Conservation (phyloP, 129 eudicot genomes). For the Sambucus nigra region DNA sequence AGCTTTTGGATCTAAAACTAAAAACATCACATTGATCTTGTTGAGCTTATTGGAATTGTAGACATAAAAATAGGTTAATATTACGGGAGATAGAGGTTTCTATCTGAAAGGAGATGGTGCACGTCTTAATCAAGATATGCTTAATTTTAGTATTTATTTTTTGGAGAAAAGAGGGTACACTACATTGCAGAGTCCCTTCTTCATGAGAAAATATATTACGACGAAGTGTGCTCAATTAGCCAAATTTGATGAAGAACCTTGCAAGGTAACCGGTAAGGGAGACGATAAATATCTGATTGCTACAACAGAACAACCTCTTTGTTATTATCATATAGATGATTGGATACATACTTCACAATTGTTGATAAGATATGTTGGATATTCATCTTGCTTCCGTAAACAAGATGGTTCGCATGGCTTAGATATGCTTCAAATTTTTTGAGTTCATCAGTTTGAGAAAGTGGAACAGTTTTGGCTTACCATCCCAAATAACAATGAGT, state of each 20-base stretch:
- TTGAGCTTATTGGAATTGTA: constrained; percentile 83
- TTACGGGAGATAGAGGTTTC: too few species aligned
- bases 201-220: constrained; percentile 69
- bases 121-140: constrained; percentile 61
- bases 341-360: constrained; percentile 43
- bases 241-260: constrained; percentile 74
- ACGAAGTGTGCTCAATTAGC: constrained; percentile 71
- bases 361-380: constrained; percentile 42
- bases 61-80: constrained; percentile 59
- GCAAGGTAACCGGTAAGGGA: constrained; percentile 54
- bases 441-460: too few species aligned
- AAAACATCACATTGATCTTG: constrained; percentile 86
- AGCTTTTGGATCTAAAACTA: constrained; percentile 43
- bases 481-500: too few species aligned
- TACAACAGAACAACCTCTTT: constrained; percentile 51
- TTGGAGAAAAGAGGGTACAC: constrained; percentile 44
- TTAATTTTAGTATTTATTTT: constrained; percentile 51
- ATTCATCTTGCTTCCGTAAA: too few species aligned
- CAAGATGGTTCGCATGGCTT: too few species aligned
- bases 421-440: too few species aligned
- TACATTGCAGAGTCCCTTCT: constrained; percentile 53
- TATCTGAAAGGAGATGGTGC: constrained; percentile 81
- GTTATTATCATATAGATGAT: constrained; percentile 44
- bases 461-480: too few species aligned
- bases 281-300: constrained; percentile 52